Base-by-base conservation (phyloP, 208 protist species). In the Phytomonas sp. region DNA sequence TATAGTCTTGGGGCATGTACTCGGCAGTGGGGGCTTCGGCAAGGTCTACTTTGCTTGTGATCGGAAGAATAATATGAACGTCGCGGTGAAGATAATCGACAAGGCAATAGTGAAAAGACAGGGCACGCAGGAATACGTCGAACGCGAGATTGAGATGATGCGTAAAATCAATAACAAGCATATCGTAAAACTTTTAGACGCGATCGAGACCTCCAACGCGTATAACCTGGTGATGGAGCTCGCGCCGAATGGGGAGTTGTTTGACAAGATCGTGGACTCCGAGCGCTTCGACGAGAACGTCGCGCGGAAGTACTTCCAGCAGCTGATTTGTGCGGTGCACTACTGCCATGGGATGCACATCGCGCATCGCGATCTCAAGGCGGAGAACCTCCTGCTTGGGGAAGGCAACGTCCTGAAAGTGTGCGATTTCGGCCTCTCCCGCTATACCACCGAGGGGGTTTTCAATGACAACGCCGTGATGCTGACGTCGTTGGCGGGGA, bases 171-270 rank as follows among this genome's bases (percentile, higher is more conserved):
- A 98, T 51, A 96, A 98, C 67, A 83, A 86, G 0, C 97, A 97
- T 64, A 84, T 98, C 5, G 92, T 98, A 20, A 88, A 88, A 30
- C 76, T 99, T 0, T 72, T 97, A 36, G 95, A 99, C 66, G 97
- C 98, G 11, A 95, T 99, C 36, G 96, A 99, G 78, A 98, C 87
- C 33, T 86, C 97, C 30, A 97, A 90, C 56, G 97, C 97, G 59
- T 97, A 99, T 46, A 98, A 97, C 51, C 74, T 99, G 33, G 98
- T 99, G 15, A 99, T 99, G 86, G 98, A 99, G 81, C 97, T 97
- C 62, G 85, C 98, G n/a, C 89, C 98, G 28, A 95, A 98, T 65
- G 98, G 99, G 64, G 85, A 99, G 70, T 98, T 99, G n/a, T 98
- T 98, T 77, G 98, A 98, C 73, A 92, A 99, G 61, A 98, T 99